Conservation (phyloP, 352 stramenopile species). For the Phytophthora multivora region DNA sequence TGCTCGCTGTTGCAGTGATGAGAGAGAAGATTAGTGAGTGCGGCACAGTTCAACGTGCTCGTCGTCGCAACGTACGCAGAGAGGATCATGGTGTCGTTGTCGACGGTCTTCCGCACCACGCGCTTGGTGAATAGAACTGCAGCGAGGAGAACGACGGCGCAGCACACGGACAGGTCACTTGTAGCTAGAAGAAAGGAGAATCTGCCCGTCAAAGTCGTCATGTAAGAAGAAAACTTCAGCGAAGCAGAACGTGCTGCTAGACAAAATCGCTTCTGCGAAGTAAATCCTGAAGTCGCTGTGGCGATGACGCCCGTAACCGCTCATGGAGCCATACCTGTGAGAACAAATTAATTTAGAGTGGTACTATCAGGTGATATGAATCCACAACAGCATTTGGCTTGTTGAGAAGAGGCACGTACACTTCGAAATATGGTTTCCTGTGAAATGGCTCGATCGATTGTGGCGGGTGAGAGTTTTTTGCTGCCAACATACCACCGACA, state of each 20-base stretch:
- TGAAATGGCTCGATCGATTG: not conserved
- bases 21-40: conserved; percentile 17
- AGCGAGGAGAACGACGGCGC: conserved; percentile 30
- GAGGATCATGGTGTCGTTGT: conserved; percentile 14
- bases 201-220: conserved; percentile 7
- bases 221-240: not conserved
- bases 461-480: not conserved
- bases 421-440: not conserved
- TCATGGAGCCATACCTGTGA: conserved; percentile 1
- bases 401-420: not conserved
- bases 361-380: not conserved
- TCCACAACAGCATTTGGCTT: not conserved
- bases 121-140: conserved; percentile 23
- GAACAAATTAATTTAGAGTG: not conserved
- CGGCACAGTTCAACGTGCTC: not conserved
- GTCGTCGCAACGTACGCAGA: conserved; percentile 32
- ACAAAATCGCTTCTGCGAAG: conserved; percentile 9
- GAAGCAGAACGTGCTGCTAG: not conserved
- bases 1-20: conserved; percentile 31
- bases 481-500: not conserved
- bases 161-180: conserved; percentile 28
- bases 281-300: conserved; percentile 19
- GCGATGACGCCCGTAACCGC: conserved; percentile 13
- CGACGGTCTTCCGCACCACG: conserved; percentile 10
- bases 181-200: conserved; percentile 14